Conservation (phyloP, 768 basidiomycete genomes). For the Termitomyces sp. region DNA sequence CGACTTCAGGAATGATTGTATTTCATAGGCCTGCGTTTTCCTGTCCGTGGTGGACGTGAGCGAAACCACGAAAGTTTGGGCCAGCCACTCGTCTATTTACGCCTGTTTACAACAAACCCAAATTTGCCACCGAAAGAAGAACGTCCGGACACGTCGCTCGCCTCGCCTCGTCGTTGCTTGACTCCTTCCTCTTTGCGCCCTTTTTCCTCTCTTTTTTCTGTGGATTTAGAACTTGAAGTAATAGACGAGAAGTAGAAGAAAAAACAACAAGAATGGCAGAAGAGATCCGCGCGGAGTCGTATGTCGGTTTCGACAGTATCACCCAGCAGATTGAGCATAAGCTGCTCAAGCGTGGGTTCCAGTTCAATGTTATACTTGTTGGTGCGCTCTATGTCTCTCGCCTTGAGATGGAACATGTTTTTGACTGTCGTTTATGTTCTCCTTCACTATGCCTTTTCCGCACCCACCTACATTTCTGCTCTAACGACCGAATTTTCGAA, state of each 20-base stretch:
- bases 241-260: neutral
- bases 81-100: constrained; percentile 15
- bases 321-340: constrained; percentile 98
- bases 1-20: neutral
- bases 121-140: constrained; percentile 12
- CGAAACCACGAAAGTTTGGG: neutral
- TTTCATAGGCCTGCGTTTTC: neutral
- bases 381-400: constrained; percentile 47
- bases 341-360: constrained; percentile 97
- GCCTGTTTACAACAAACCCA: constrained; percentile 12
- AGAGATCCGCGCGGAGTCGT: constrained; percentile 88
- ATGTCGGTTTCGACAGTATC: constrained; percentile 98
- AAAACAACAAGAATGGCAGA: constrained; percentile 26
- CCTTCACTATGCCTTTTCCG: neutral
- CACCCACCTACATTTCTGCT: neutral
- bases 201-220: neutral
- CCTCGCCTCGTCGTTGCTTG: neutral
- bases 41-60: neutral
- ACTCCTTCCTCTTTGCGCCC: neutral
- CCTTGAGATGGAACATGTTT: neutral
- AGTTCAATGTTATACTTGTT: constrained; percentile 97
- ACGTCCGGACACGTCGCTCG: constrained; percentile 16
- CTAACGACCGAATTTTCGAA: neutral
- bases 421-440: neutral
- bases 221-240: neutral